These are phyloP conservation scores for Leccinellum albellum DNA, from an alignment of 768 basidiomycete genomes.

Conservation along the genomic window DNA sequence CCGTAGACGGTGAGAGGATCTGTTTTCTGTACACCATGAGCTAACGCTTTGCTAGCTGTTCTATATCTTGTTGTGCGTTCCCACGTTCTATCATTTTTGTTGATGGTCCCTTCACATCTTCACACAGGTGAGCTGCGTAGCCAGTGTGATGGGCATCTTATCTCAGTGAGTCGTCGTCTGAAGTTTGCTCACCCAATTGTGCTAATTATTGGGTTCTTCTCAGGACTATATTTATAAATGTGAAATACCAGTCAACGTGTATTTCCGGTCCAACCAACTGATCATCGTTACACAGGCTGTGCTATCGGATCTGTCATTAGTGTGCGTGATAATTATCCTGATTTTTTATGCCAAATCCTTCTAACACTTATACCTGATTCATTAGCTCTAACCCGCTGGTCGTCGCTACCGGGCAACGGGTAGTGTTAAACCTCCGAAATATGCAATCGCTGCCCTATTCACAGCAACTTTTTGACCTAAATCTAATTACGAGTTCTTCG, in stretches of 20 bases:
- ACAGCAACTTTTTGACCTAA: background rate
- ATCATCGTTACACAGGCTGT: background rate
- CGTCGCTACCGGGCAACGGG: conserved; percentile 10
- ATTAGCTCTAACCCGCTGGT: conserved; percentile 8
- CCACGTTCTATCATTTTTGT: background rate
- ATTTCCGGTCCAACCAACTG: background rate
- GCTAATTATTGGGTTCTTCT: background rate
- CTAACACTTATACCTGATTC: background rate
- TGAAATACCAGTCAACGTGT: background rate
- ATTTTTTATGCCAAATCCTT: background rate
- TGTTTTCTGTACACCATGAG: background rate
- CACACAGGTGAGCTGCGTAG: background rate
- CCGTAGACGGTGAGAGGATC: conserved; percentile 7
- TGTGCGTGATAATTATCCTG: background rate
- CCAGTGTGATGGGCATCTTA: background rate
- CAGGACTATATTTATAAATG: background rate
- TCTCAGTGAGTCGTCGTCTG: conserved; percentile 4
- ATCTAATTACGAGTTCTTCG: background rate
- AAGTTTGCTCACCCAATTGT: background rate
- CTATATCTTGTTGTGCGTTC: background rate
- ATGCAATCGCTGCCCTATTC: background rate
- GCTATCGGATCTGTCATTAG: background rate
- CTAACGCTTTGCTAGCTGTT: background rate
- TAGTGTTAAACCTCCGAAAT: conserved; percentile 13
- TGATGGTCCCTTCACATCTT: background rate